Evolutionary conservation across 345 rosid species (phyloP), one percentile per base, ranked within the genome.

Genomic region (Corymbia maculata): DNA sequence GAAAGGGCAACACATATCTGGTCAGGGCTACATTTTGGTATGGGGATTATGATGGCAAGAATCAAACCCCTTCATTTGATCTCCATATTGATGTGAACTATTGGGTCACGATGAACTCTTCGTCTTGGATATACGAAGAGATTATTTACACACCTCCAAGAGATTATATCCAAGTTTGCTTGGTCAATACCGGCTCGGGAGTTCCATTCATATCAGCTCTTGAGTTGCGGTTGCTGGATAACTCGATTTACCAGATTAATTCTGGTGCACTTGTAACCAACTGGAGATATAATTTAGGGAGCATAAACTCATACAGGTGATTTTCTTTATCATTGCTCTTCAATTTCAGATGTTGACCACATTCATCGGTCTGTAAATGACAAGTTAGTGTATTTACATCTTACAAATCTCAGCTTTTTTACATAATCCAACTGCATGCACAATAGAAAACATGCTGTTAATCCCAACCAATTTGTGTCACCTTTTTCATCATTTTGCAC

Each of bases 141-240:
- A 51, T 51, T 51, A 1, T 51, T 51, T 51, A 51, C 52, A 51
- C 52, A 13, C 17, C 52, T 51, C 52, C 52, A 14, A 51, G 52
- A 51, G 17, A 51, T 51, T 51, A 51, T 2, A 14, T 14, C 13
- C 17, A 51, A 51, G 19, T 51, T 14, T 51, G 52, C 2, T 51
- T 51, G 52, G 52, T 51, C 6, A 95, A 96, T 55, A 94, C 91
- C 0, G 94, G 93, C 9, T 61, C 50, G 2, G 96, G 95, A 51
- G 88, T 92, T n/a, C 96, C 96, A 85, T 94, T 96, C 86, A 92
- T 95, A 45, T 93, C 95, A 4, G 89, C 92, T 13, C 80, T 95
- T 66, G 96, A 96, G 87, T 59, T 94, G 9, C 85, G 89, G 10
- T 87, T 50, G 21, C 51, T 87, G 4, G 86, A 68, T 26, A 28